Evolutionary conservation across 306 rosid species (phyloP).

Genomic region (Nissolia schottii): DNA sequence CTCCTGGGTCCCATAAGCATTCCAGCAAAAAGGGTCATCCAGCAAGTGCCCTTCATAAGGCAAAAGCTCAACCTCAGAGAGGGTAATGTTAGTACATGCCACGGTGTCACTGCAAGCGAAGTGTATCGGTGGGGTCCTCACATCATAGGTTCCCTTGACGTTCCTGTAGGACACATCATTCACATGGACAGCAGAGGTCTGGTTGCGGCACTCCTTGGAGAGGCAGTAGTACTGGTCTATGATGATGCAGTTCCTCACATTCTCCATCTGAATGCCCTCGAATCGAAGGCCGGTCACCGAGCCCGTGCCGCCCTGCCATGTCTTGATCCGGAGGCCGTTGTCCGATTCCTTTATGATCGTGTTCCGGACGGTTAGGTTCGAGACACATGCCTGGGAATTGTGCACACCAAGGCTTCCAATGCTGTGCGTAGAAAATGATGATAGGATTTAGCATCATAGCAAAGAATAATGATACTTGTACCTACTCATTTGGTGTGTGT

Average conservation of each 20-base stretch:
- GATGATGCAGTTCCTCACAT: constrained; percentile 69
- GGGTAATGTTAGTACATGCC: constrained; percentile 82
- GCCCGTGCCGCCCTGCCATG: constrained; percentile 98
- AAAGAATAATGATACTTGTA: too few relatives aligned
- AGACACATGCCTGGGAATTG: constrained; percentile 85
- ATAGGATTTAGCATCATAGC: background rate
- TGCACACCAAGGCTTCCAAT: constrained; percentile 93
- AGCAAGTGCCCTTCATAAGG: constrained; percentile 72
- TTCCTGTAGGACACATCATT: constrained; percentile 52
- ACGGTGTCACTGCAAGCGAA: constrained; percentile 87
- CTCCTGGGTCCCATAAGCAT: constrained; percentile 79
- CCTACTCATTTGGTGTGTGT: too few relatives aligned
- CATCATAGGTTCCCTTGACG: constrained; percentile 92
- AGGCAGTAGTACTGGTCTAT: constrained; percentile 90
- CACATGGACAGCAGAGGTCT: constrained; percentile 79
- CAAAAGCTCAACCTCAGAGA: constrained; percentile 77
- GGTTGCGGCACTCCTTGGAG: constrained; percentile 64
- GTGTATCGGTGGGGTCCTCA: constrained; percentile 82
- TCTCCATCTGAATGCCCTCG: constrained; percentile 83
- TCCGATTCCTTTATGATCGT: constrained; percentile 67
- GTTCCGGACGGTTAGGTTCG: constrained; percentile 72
- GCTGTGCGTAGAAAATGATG: constrained; percentile 58
- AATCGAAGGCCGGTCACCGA: constrained; percentile 58
- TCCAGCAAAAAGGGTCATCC: constrained; percentile 96
- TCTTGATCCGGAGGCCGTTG: constrained; percentile 86